Evolutionary conservation across 257 asterid species (phyloP).

Genomic region (Leptodermis oblonga): DNA sequence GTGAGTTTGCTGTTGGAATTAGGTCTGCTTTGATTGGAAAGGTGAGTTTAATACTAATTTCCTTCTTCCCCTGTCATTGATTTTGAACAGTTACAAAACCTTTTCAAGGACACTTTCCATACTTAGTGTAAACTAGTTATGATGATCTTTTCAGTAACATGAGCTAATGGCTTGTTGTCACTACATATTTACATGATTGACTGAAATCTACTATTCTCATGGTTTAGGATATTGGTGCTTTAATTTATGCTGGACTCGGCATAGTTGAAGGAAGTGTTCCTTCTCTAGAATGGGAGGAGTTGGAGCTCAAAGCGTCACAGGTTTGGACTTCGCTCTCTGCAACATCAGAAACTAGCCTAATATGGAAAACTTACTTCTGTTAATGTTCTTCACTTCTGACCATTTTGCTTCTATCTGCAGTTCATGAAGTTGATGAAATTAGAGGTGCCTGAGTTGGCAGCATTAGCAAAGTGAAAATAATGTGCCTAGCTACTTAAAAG

Average conservation of each 20-base stretch:
- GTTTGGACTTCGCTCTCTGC: slow-evolving; percentile 33
- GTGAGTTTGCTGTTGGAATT: slow-evolving; percentile 98
- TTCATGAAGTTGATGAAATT: slow-evolving; percentile 86
- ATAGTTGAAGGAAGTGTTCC: slow-evolving; percentile 87
- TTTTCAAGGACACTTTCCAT: neutral
- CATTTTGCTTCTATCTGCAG: slow-evolving; percentile 29
- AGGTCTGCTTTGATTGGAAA: slow-evolving; percentile 89
- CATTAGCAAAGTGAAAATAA: slow-evolving; percentile 27
- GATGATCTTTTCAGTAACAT: no score
- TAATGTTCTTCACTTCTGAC: slow-evolving; percentile 6
- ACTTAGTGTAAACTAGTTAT: neutral
- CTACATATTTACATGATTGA: slow-evolving; percentile 5
- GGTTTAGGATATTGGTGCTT: slow-evolving; percentile 66
- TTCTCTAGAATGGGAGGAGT: slow-evolving; percentile 85
- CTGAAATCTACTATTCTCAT: slow-evolving; percentile 1
- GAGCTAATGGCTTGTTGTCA: no score
- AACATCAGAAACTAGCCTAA: neutral
- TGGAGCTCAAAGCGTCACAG: slow-evolving; percentile 96
- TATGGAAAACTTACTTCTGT: neutral
- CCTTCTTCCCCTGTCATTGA: neutral
- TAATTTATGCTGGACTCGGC: slow-evolving; percentile 90
- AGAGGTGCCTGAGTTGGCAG: slow-evolving; percentile 45
- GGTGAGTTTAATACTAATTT: slow-evolving; percentile 38
- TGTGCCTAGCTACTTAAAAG: neutral
- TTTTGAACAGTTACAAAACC: neutral